Evolutionary conservation across 352 stramenopile species (phyloP).

Genomic region (Phytophthora kernoviae): DNA sequence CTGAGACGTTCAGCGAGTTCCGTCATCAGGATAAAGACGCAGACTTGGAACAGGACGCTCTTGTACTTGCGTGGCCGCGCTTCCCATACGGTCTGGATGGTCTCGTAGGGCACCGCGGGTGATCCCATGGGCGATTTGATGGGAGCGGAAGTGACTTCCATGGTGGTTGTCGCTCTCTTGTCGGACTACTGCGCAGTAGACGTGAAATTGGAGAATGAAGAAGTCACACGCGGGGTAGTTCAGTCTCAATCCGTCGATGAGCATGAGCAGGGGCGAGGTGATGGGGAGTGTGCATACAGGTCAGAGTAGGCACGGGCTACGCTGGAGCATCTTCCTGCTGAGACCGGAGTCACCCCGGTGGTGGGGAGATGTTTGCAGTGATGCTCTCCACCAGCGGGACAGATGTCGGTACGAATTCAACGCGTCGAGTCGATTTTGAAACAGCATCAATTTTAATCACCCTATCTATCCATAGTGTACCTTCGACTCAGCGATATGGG

Average conservation of each 20-base stretch:
- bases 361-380: too few relatives aligned
- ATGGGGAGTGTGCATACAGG: not conserved
- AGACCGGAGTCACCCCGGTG: too few relatives aligned
- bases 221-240: not conserved
- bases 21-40: slow-evolving; percentile 59
- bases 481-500: too few relatives aligned
- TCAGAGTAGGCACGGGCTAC: too few relatives aligned
- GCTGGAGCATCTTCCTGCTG: too few relatives aligned
- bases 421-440: too few relatives aligned
- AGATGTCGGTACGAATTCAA: too few relatives aligned
- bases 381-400: too few relatives aligned
- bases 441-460: too few relatives aligned
- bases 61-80: slow-evolving; percentile 46
- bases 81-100: slow-evolving; percentile 34
- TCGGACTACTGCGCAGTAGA: not conserved
- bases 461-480: too few relatives aligned
- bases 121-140: slow-evolving; percentile 18
- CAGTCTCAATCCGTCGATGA: too few relatives aligned
- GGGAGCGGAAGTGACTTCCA: slow-evolving; percentile 3
- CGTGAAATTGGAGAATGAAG: slow-evolving; percentile 6
- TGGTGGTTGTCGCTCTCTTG: not conserved
- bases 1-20: slow-evolving; percentile 65
- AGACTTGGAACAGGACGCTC: slow-evolving; percentile 58
- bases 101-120: slow-evolving; percentile 1
- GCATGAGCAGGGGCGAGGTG: too few relatives aligned